A percentile compares a stretch with the other conserved stretches of the same genome.
These are phyloP conservation scores for Ustilago hordei DNA, from an alignment of 1,284 basidiomycete genomes.

Conservation along the genomic window DNA sequence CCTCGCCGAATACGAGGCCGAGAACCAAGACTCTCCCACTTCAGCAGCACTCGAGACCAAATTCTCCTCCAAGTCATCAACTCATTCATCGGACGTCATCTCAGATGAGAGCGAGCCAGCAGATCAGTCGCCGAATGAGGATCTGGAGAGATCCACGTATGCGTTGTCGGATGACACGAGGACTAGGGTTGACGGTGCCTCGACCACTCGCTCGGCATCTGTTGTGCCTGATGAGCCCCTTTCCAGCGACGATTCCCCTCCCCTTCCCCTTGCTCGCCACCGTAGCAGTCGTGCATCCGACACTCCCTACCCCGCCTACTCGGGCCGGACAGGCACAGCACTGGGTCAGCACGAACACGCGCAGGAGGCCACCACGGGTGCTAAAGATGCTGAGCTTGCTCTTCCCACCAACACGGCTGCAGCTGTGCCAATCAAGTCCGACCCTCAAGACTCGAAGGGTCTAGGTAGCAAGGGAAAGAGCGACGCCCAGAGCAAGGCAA, in stretches of 20 bases:
- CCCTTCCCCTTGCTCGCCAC: conserved; percentile 16
- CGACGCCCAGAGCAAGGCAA: conserved; percentile 22
- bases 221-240: conserved; percentile 31
- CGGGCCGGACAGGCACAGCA: conserved; percentile 26
- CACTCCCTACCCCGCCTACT: conserved; percentile 21
- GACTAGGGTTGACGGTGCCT: conserved; percentile 39
- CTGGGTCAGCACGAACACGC: conserved; percentile 43
- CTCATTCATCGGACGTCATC: conserved; percentile 11
- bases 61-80: conserved; percentile 13
- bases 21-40: conserved; percentile 17
- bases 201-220: conserved; percentile 27
- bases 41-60: conserved; percentile 3
- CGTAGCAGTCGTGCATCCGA: conserved; percentile 43
- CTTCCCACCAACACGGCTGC: conserved; percentile 29
- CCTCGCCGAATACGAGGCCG: conserved; percentile 37
- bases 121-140: conserved; percentile 6
- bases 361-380: conserved; percentile 20
- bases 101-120: conserved; percentile 11
- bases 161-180: conserved; percentile 32
- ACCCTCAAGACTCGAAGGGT: conserved; percentile 13
- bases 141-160: conserved; percentile 11
- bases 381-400: conserved; percentile 15
- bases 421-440: background rate
- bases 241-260: conserved; percentile 13
- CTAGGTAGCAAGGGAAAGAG: background rate